phyloP scores from a whole-genome alignment of 345 rosid species.

The Melaleuca quinquenervia region DNA sequence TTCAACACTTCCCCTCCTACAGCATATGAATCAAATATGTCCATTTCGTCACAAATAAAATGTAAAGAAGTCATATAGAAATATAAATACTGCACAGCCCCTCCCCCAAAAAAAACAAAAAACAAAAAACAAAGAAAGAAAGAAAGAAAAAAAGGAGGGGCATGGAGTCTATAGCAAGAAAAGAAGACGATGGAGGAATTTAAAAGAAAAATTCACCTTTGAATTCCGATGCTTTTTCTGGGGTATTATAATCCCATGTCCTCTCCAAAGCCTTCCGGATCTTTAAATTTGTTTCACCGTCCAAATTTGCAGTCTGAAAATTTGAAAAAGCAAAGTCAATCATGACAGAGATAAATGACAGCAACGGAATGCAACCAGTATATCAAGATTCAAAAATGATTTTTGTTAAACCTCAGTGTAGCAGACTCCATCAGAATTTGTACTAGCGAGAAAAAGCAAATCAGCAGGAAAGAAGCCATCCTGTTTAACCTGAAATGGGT shows the following conservation, averaged over 20 bases:
- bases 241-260: constrained; percentile 93
- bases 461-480: constrained; percentile 97
- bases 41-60: background rate
- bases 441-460: constrained; percentile 80
- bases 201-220: constrained; percentile 42
- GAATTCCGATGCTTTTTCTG: constrained; percentile 85
- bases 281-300: constrained; percentile 98
- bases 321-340: constrained; percentile 9
- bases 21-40: background rate
- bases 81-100: background rate
- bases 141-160: background rate
- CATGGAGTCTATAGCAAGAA: background rate
- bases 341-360: background rate
- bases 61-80: background rate
- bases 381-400: background rate
- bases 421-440: constrained; percentile 94
- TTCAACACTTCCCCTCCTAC: background rate
- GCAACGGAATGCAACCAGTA: background rate
- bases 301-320: constrained; percentile 90
- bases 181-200: background rate
- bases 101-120: too few relatives aligned
- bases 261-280: constrained; percentile 93
- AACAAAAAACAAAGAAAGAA: too few relatives aligned
- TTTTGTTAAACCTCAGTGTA: constrained; percentile 62
- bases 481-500: constrained; percentile 68